A percentile compares a stretch with the other conserved stretches of the same genome.
These are phyloP conservation scores for Polytrichum formosum DNA, from an alignment of 225 moss, liverwort and hornwort species.

Conservation along the genomic window DNA sequence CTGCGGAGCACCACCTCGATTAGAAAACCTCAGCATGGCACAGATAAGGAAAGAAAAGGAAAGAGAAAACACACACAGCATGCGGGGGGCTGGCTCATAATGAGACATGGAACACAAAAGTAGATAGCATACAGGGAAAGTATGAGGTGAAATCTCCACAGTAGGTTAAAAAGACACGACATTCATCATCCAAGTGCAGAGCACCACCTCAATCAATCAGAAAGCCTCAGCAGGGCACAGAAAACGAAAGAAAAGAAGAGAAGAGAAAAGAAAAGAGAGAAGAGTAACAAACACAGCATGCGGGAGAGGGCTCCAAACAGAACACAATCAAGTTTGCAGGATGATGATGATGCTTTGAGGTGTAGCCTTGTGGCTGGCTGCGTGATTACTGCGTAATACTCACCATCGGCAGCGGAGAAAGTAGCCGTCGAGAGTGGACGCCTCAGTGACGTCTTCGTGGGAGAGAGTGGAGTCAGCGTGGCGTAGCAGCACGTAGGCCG, in stretches of 20 bases:
- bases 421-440: constrained; percentile 55
- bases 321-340: too few relatives aligned
- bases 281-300: background rate
- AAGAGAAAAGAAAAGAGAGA: too few relatives aligned
- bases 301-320: background rate
- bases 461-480: constrained; percentile 54
- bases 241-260: background rate
- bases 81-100: background rate
- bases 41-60: background rate
- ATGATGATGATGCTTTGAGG: too few relatives aligned
- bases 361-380: too few relatives aligned
- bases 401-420: constrained; percentile 80
- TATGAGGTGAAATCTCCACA: background rate
- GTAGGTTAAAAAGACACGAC: background rate
- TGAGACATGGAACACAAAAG: background rate
- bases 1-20: background rate
- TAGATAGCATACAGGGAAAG: too few relatives aligned
- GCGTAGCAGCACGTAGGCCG: constrained; percentile 66
- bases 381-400: too few relatives aligned
- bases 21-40: background rate
- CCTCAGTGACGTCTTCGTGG: constrained; percentile 71
- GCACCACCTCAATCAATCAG: background rate
- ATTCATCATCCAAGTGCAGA: background rate
- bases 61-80: background rate
- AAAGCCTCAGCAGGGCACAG: background rate